A percentile compares a stretch with the other conserved stretches of the same genome.
phyloP scores from a whole-genome alignment of 1,284 basidiomycete genomes.

The Austroboletus niveus region DNA sequence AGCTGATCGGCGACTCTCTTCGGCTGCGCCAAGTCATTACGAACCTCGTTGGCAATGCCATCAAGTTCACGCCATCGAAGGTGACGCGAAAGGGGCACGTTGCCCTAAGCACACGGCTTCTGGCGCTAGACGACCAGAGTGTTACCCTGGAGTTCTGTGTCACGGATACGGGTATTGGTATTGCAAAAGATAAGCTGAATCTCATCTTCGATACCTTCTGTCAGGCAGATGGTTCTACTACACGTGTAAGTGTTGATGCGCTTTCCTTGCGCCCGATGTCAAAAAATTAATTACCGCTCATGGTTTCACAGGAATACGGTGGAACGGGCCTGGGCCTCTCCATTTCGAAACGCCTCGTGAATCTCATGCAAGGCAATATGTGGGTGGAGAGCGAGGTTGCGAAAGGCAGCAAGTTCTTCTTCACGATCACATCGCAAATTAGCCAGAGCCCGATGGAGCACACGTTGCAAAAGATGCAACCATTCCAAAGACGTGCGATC shows the following conservation, averaged over 20 bases:
- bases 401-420: constrained; percentile 96
- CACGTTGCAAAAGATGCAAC: constrained; percentile 73
- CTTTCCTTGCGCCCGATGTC: constrained; percentile 10
- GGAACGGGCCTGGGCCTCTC: constrained; percentile 97
- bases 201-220: constrained; percentile 99
- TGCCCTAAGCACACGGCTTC: constrained; percentile 81
- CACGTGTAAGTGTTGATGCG: constrained; percentile 53
- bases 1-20: constrained; percentile 95
- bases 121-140: constrained; percentile 71
- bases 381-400: constrained; percentile 96
- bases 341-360: constrained; percentile 93
- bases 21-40: constrained; percentile 93
- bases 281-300: constrained; percentile 22
- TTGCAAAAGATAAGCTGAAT: constrained; percentile 98
- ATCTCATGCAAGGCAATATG: constrained; percentile 97
- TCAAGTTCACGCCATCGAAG: constrained; percentile 91
- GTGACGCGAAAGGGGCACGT: constrained; percentile 84
- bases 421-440: constrained; percentile 87
- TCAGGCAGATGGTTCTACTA: constrained; percentile 95
- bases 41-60: constrained; percentile 92
- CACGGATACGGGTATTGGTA: constrained; percentile 97
- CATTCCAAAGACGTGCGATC: constrained; percentile 77
- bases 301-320: constrained; percentile 78
- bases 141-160: constrained; percentile 97
- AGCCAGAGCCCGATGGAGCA: constrained; percentile 72